Percentiles rank a stretch among this genome's conserved stretches.
Evolutionary conservation across 2,329 filamentous ascomycete genomes (phyloP).

Genomic region (Capronia coronata): DNA sequence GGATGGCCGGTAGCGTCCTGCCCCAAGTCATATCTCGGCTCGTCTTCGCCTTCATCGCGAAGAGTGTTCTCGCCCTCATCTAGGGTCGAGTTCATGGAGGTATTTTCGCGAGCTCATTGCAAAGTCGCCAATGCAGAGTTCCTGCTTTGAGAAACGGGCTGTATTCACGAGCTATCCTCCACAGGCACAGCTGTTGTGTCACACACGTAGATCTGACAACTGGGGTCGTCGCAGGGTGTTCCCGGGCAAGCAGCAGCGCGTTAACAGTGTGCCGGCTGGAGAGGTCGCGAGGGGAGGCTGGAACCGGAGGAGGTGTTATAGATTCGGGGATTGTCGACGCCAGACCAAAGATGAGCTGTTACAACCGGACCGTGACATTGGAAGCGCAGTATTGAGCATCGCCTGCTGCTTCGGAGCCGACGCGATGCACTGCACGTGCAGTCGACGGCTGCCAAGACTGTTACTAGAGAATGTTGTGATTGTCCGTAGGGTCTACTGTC

Average conservation of each 20-base stretch:
- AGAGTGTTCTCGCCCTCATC: slow-evolving; percentile 56
- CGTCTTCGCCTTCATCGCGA: slow-evolving; percentile 45
- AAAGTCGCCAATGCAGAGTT: slow-evolving; percentile 4
- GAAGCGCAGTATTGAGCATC: too few relatives aligned
- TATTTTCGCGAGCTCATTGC: slow-evolving; percentile 25
- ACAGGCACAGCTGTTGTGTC: neutral
- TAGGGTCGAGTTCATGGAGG: slow-evolving; percentile 64
- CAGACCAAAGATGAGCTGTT: too few relatives aligned
- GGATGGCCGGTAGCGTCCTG: slow-evolving; percentile 24
- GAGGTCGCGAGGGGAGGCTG: too few relatives aligned
- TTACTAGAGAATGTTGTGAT: too few relatives aligned
- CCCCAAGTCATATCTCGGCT: slow-evolving; percentile 35
- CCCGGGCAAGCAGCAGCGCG: neutral
- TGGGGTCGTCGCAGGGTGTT: neutral
- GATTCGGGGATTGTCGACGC: too few relatives aligned
- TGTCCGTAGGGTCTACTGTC: too few relatives aligned
- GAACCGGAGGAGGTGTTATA: too few relatives aligned
- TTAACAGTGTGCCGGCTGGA: too few relatives aligned
- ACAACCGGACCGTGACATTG: too few relatives aligned
- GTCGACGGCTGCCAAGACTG: too few relatives aligned
- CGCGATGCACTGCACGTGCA: too few relatives aligned
- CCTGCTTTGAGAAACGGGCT: neutral
- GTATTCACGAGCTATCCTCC: neutral
- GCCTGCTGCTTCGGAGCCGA: too few relatives aligned
- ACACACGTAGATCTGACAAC: neutral